Base-by-base conservation (phyloP, 805 yeast species). In the Wickerhamiella hasegawae region DNA sequence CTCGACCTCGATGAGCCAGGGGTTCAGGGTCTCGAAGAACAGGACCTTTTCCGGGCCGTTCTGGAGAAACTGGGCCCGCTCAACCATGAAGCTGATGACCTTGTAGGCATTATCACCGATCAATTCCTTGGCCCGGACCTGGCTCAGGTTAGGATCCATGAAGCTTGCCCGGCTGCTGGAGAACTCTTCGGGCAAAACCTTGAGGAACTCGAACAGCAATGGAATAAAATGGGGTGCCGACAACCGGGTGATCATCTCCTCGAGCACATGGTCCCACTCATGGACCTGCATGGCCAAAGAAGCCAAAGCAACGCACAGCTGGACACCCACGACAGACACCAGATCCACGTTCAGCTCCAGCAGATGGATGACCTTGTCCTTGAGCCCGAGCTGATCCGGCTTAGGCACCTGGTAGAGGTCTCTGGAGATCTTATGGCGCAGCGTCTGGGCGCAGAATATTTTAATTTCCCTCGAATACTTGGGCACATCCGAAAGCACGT, bases 1-100 rank as follows among this genome's bases (percentile, higher is more conserved):
- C 3, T 87, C 80, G 33, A 83, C 71, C 53, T 92, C 98, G 42
- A 67, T 68, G 40, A 90, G 75, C 99, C 99, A 90, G 16, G 92
- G 78, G 45, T 76, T 75, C 38, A 92, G 60, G 56, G 94, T 79
- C 42, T 73, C 76, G 38, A 87, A 64, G 4, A 83, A 64, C 34
- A 70, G 55, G 2, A 67, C 46, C 36, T 55, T 57, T 5, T 19
- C 22, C 21, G 38, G 34, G 22, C 28, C 18, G 26, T 33, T 31
- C 28, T 40, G 19, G 38, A 69, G 62, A 40, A 73, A 63, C 31
- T 66, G 63, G 10, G 48, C 49, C 18, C 41, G 40, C 9, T 36
- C 28, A 27, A 75, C 63, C 44, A 87, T 60, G 34, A 82, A 63
- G 37, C 66, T 54, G 34, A 87, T 58, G 1, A 90, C 82, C 26